Evolutionary conservation across 139 green algal genomes (phyloP), one percentile per base, ranked within the genome.

Genomic region (Ulvella scutata): DNA sequence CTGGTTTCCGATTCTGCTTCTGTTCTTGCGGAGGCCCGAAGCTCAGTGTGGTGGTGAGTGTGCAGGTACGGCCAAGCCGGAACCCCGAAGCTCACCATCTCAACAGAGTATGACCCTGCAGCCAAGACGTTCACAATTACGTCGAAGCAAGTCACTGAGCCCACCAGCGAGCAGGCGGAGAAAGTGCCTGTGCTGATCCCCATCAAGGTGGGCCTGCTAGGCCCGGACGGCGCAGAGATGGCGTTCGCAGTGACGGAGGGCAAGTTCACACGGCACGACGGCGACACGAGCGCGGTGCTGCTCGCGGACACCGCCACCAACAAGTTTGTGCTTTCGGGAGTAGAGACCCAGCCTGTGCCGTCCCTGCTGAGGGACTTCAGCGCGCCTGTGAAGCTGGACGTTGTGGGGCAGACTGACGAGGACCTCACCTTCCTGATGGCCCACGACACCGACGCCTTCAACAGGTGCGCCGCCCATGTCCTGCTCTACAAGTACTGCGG

Each of bases 41-140:
- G n/a, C n/a, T n/a, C n/a, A n/a, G n/a, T n/a, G n/a, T n/a, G n/a
- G n/a, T n/a, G n/a, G n/a, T n/a, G n/a, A n/a, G n/a, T n/a, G n/a
- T n/a, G n/a, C n/a, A n/a, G 91, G 90, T 95, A 96, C 80, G 38
- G 44, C 72, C 94, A 98, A 84, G 93, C 93, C 3, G 94, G 94
- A 72, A 98, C 94, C 0, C 94, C 94, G 40, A 9, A 76, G 28
- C 74, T 98, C 43, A 87, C 80, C 3, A 87, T 93, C 10, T 77
- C 76, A 20, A 82, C 83, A 3, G 43, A 33, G 3, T 97, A 97
- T 82, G 82, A 97, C 74, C 83, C 83, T 4, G 76, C 77, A 0
- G 81, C 85, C 6, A 78, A 88, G 33, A 97, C 90, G 6, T 96
- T 88, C 81, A 95, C 87, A 0, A 77, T 98, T 33, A 84, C 75